Conservation (phyloP, 148 eudicot genomes). For the Agrostemma githago region DNA sequence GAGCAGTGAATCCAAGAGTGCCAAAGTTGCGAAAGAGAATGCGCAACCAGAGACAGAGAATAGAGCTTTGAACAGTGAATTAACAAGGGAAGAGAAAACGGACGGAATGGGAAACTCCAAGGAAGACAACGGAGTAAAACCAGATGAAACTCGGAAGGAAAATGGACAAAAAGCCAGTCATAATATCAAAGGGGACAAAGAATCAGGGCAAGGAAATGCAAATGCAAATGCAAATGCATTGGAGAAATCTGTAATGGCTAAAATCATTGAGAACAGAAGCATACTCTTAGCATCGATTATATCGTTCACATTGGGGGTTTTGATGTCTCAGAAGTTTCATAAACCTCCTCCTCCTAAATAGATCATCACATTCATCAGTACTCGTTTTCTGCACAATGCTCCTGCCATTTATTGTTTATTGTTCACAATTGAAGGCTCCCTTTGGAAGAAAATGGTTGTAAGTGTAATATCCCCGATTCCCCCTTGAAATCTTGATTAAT, state of each 20-base stretch:
- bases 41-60: constrained; percentile 10
- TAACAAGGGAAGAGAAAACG: not conserved
- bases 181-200: not conserved
- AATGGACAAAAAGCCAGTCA: not conserved
- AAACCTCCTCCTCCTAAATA: constrained; percentile 22
- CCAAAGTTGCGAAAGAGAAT: not conserved
- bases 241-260: constrained; percentile 22
- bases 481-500: too few species aligned
- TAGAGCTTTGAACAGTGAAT: not conserved
- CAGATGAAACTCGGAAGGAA: not conserved
- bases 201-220: not conserved
- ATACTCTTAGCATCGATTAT: constrained; percentile 40
- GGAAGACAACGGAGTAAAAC: not conserved
- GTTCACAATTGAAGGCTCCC: not conserved
- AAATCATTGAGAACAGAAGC: constrained; percentile 36
- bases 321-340: constrained; percentile 38
- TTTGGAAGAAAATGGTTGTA: not conserved
- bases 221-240: constrained; percentile 1
- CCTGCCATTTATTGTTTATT: constrained; percentile 5
- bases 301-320: constrained; percentile 58
- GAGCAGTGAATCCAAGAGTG: not conserved
- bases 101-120: constrained; percentile 9
- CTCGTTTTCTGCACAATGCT: not conserved
- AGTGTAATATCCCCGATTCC: too few species aligned
- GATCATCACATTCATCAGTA: not conserved